phyloP scores from a whole-genome alignment of 345 rosid genomes.

The Erysimum cheiranthoides region DNA sequence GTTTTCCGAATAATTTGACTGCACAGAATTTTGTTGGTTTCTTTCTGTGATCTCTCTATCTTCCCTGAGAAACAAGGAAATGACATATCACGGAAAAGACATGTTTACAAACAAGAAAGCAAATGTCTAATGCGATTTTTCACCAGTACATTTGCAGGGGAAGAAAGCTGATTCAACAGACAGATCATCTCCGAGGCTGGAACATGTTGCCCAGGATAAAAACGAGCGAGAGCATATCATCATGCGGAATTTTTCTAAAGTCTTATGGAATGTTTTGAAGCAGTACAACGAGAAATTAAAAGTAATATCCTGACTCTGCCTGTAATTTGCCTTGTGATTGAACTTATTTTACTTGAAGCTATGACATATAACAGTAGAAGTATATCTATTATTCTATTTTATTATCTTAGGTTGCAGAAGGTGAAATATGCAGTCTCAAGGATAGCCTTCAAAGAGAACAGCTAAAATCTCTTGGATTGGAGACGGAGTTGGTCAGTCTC shows the following conservation, averaged over 20 bases:
- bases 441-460: constrained; percentile 61
- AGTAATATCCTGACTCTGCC: constrained; percentile 49
- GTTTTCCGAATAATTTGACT: constrained; percentile 2
- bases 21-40: background rate
- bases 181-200: constrained; percentile 26
- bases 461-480: constrained; percentile 55
- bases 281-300: constrained; percentile 69
- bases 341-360: constrained; percentile 9
- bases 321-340: constrained; percentile 5
- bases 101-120: background rate
- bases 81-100: background rate
- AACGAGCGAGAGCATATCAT: constrained; percentile 58
- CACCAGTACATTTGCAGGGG: constrained; percentile 40
- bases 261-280: constrained; percentile 81
- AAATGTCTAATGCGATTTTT: constrained; percentile 29
- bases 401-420: constrained; percentile 67
- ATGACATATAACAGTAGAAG: background rate
- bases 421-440: constrained; percentile 57
- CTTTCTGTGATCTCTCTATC: background rate
- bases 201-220: constrained; percentile 39
- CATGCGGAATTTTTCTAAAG: constrained; percentile 73
- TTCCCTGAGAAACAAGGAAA: background rate
- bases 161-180: constrained; percentile 36
- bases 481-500: constrained; percentile 56
- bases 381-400: background rate